Percentiles rank a stretch among this genome's conserved stretches.
These are phyloP conservation scores for Psilocybe sp. DNA, from an alignment of 768 basidiomycete genomes.

Conservation along the genomic window DNA sequence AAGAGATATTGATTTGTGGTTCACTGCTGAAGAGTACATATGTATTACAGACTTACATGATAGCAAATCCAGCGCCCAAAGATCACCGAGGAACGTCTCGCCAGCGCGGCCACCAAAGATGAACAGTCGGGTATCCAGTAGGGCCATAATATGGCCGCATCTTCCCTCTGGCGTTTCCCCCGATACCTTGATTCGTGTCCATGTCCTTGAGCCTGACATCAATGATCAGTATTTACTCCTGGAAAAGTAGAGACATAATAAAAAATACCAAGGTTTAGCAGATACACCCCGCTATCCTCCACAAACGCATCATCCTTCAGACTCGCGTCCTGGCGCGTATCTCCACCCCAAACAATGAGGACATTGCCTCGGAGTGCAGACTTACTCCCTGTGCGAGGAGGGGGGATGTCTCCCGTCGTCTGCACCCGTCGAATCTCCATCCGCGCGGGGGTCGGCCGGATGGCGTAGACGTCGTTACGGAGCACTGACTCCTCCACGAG, in stretches of 20 bases:
- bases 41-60: constrained; percentile 56
- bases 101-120: constrained; percentile 95
- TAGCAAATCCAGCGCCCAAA: constrained; percentile 93
- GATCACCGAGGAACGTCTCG: constrained; percentile 88
- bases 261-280: constrained; percentile 81
- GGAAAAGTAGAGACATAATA: too few species aligned
- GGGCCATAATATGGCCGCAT: constrained; percentile 91
- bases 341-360: constrained; percentile 97
- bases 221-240: too few species aligned
- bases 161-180: constrained; percentile 78
- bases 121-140: constrained; percentile 83
- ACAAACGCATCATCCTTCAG: constrained; percentile 64
- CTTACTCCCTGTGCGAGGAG: constrained; percentile 87
- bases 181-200: constrained; percentile 80
- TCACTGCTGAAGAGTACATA: neutral
- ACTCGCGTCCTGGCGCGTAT: constrained; percentile 74
- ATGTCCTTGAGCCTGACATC: constrained; percentile 87
- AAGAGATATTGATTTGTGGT: constrained; percentile 1
- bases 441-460: too few species aligned
- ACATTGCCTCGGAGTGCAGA: constrained; percentile 91
- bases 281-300: constrained; percentile 68
- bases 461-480: too few species aligned
- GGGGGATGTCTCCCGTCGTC: constrained; percentile 83
- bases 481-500: too few species aligned
- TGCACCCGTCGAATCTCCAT: constrained; percentile 28